Evolutionary conservation across 495 filamentous ascomycete species (phyloP).

Genomic region (Neurospora sp.): DNA sequence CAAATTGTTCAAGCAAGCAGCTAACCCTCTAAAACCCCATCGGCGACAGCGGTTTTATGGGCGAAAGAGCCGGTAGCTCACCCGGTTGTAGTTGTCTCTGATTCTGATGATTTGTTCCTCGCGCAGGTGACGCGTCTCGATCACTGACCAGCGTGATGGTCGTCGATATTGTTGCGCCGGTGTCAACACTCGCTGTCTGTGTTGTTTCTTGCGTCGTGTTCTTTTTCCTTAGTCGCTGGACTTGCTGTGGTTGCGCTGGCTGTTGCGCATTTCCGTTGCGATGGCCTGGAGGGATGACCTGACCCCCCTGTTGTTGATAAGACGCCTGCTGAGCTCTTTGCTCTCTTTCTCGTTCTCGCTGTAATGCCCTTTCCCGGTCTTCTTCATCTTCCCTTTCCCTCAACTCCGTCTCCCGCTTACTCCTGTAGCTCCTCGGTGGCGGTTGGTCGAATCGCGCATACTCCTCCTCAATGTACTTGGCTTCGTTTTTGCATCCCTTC

Average conservation of each 20-base stretch:
- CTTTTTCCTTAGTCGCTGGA: constrained; percentile 31
- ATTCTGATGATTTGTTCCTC: constrained; percentile 9
- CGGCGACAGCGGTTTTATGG: constrained; percentile 61
- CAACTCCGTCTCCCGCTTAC: neutral
- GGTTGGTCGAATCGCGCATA: constrained; percentile 49
- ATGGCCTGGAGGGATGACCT: neutral
- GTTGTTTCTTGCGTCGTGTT: constrained; percentile 5
- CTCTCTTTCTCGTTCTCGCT: constrained; percentile 1
- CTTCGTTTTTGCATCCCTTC: constrained; percentile 91
- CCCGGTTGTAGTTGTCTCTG: constrained; percentile 4
- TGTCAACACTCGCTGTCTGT: constrained; percentile 11
- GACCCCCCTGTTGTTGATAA: constrained; percentile 7
- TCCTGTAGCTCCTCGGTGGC: constrained; percentile 23
- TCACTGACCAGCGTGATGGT: constrained; percentile 33
- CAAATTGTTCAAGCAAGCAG: neutral
- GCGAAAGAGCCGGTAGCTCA: constrained; percentile 49
- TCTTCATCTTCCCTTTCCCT: neutral
- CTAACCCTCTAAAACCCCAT: constrained; percentile 38
- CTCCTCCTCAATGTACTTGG: constrained; percentile 64
- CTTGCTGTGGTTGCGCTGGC: constrained; percentile 7
- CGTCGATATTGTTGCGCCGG: constrained; percentile 28
- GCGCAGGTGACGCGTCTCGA: constrained; percentile 22
- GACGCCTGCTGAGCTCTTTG: constrained; percentile 5
- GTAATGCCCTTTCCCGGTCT: constrained; percentile 2
- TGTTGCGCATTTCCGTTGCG: constrained; percentile 14